Conservation (phyloP, 768 basidiomycete genomes). For the Tylopilus plumbeoviolaceoides region DNA sequence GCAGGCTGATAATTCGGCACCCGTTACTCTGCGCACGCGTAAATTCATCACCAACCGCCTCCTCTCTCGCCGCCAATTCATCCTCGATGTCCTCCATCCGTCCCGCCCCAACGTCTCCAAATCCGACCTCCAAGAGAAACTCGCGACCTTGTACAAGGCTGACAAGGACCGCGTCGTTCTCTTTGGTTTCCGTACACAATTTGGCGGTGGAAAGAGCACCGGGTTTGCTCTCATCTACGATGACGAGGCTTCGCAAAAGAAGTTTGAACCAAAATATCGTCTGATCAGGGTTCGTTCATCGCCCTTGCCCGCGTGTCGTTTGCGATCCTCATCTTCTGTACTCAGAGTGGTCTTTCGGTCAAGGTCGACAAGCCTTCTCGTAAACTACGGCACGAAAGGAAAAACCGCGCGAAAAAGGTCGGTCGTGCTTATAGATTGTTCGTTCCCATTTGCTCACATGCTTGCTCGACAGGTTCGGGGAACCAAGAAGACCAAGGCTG, state of each 20-base stretch:
- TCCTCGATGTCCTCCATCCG: constrained; percentile 95
- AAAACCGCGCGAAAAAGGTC: constrained; percentile 99
- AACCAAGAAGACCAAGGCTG: constrained; percentile 92
- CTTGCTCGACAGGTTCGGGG: constrained; percentile 70
- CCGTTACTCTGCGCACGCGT: constrained; percentile 94
- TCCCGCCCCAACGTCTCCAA: constrained; percentile 91
- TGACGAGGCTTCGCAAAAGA: constrained; percentile 89
- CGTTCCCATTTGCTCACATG: constrained; percentile 8
- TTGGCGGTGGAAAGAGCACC: constrained; percentile 97
- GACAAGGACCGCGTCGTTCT: constrained; percentile 87
- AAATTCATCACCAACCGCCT: constrained; percentile 99
- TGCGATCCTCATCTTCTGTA: constrained; percentile 2
- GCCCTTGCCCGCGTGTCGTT: not conserved
- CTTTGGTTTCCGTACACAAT: constrained; percentile 92
- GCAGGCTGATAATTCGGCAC: constrained; percentile 75
- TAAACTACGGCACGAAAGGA: constrained; percentile 98
- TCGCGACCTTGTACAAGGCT: constrained; percentile 89
- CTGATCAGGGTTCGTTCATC: constrained; percentile 76
- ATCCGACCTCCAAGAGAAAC: constrained; percentile 87
- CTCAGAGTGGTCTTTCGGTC: constrained; percentile 58
- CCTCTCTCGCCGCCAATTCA: constrained; percentile 91
- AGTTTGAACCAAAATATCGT: constrained; percentile 96
- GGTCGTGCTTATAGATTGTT: constrained; percentile 12
- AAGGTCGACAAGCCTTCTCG: constrained; percentile 92
- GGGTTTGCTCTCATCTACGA: constrained; percentile 99